Base-by-base conservation (phyloP, 2,329 filamentous ascomycete species). In the Ascocoryne sarcoides region DNA sequence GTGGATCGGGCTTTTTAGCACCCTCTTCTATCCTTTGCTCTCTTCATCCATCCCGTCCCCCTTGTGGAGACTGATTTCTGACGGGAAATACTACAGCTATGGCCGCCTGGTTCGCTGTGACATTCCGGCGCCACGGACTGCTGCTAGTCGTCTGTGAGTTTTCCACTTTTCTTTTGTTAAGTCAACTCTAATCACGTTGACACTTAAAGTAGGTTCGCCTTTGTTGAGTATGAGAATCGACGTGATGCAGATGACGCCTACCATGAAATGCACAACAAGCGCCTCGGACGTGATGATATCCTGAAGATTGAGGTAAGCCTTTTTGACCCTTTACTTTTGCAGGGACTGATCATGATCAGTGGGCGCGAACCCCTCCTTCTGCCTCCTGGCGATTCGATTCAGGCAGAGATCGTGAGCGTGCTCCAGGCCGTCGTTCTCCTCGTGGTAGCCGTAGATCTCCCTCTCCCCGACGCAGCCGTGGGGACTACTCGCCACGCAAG, bases 261-360 rank as follows among this genome's bases (percentile, higher is more conserved):
- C 63, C 87, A 98, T 65, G 92, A 98, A 70, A 98, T 98, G 92
- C 92, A 98, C 63, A 96, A 96, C 73, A 95, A 95, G 78, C 87
- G 90, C 53, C 88, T 98, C 55, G 89, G 88, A 35, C 83, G 90
- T 31, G 92, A 98, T 61, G 92, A 98, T 59, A 70, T 95, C 45
- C 64, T 98, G 68, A 98, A 98, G 71, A 96, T 98, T 52, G 92
- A 98, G 77, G 92, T 95, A 68, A 53, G 75, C 54, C 32, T 18
- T 23, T 28, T 21, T n/a, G 36, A 38, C 33, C 16, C 21, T 23
- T 20, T 39, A 2, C 4, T 14, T 19, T 31, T 14, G 14, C 34
- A 9, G 36, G 23, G 4, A 18, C 43, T 46, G 35, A 47, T 10
- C n/a, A 18, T n/a, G 17, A 32, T 12, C 50, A 98, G 92, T 98